Base-by-base conservation (phyloP, 148 eudicot genomes). In the Pouteria glomerata region DNA sequence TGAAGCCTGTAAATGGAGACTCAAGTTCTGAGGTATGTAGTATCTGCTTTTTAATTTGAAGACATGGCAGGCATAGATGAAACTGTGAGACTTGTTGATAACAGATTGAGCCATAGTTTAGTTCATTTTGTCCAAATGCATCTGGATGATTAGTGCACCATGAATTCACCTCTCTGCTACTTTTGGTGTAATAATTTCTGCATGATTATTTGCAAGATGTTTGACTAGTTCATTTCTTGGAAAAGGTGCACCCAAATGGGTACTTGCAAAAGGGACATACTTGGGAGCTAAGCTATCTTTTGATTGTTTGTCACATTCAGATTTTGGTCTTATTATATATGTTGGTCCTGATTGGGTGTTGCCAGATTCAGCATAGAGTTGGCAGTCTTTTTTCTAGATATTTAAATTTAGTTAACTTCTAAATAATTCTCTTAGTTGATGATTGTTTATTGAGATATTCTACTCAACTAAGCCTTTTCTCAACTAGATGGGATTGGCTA, bases 1-100 rank as follows among this genome's bases (percentile, higher is more conserved):
- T 87, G 84, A 90, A 92, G 71, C 80, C 97, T 34, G 82, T 81
- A 42, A 77, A 80, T 67, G 92, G 78, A 34, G 92, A 90, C 64
- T 83, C 92, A 62, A 85, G 87, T 74, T 96, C 99, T 56, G 97
- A 96, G 99, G 99, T 92, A 85, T 60, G 67, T 10, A 60, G 45
- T 29, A 15, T 63, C 57, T 63, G 74, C 53, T 50, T 12, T 66
- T 29, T 8, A 66, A 30, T 66, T 18, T 8, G 47, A 48, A 71
- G 27, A 19, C 27, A n/a, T 13, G 1, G 41, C 30, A 41, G 24
- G 24, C 50, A 27, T 70, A 26, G 63, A 27, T 1, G 27, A 21
- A 26, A n/a, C 15, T 5, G 63, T 18, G 3, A 55, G 37, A 57
- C 39, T 0, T 70, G 31, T 27, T 55, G 73, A 39, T 69, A 37